These are phyloP conservation scores for Noccaea bulbosa DNA, from an alignment of 345 rosid species.

Conservation along the genomic window DNA sequence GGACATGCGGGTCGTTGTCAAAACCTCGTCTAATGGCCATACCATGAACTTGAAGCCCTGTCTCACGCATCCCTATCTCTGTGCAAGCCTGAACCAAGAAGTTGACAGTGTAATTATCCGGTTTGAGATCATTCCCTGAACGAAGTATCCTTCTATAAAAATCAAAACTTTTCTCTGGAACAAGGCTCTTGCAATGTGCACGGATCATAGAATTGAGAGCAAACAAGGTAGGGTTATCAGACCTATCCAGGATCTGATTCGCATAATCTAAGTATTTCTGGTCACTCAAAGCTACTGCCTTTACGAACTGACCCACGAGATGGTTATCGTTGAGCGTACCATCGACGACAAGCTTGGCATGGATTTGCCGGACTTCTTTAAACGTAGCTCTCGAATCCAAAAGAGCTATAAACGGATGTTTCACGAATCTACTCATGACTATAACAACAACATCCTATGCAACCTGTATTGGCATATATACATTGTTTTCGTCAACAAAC, in stretches of 20 bases:
- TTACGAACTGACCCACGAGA: slow-evolving; percentile 57
- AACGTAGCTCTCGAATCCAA: slow-evolving; percentile 40
- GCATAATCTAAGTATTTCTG: slow-evolving; percentile 54
- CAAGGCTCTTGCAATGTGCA: slow-evolving; percentile 56
- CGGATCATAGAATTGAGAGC: slow-evolving; percentile 65
- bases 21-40: slow-evolving; percentile 57
- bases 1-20: slow-evolving; percentile 59
- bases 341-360: slow-evolving; percentile 53
- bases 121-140: slow-evolving; percentile 41
- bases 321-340: slow-evolving; percentile 52
- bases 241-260: slow-evolving; percentile 51
- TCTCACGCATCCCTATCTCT: slow-evolving; percentile 39
- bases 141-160: slow-evolving; percentile 46
- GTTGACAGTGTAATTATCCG: slow-evolving; percentile 67
- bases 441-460: slow-evolving; percentile 24
- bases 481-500: neutral
- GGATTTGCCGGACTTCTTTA: slow-evolving; percentile 58
- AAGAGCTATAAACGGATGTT: slow-evolving; percentile 39
- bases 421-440: slow-evolving; percentile 38
- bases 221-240: slow-evolving; percentile 53
- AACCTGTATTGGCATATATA: slow-evolving; percentile 1
- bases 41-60: slow-evolving; percentile 52
- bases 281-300: slow-evolving; percentile 54
- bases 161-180: slow-evolving; percentile 51
- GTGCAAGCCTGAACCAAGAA: slow-evolving; percentile 62